phyloP scores from a whole-genome alignment of 129 eudicot species.

The Chrysanthemum lavandulifolium region DNA sequence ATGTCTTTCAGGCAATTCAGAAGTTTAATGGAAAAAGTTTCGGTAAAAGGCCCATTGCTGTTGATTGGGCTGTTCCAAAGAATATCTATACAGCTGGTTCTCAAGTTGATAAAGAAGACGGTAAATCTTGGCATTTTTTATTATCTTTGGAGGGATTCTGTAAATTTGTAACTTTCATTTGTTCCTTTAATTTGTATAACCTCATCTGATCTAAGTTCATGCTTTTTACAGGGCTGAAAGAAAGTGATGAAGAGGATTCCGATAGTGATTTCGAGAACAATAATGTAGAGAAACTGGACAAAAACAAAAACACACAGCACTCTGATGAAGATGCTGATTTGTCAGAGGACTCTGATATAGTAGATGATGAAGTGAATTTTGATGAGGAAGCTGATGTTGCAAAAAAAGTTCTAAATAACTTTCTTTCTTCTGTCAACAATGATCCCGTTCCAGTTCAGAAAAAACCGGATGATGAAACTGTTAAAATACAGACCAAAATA shows the following conservation, averaged over 20 bases:
- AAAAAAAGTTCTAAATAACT: conserved; percentile 62
- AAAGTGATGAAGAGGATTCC: conserved; percentile 48
- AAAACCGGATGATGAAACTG: conserved; percentile 34
- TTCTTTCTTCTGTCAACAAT: conserved; percentile 42
- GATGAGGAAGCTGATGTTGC: conserved; percentile 78
- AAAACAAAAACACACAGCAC: conserved; percentile 26
- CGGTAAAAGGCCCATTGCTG: conserved; percentile 83
- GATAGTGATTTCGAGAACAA: conserved; percentile 50
- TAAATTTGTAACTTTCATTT: background rate
- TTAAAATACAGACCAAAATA: conserved; percentile 19
- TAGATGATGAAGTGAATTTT: conserved; percentile 43
- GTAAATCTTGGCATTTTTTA: conserved; percentile 34
- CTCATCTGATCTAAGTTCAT: background rate
- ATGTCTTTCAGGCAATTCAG: conserved; percentile 64
- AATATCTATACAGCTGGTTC: conserved; percentile 63
- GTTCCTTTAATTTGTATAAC: background rate
- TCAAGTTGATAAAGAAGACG: conserved; percentile 45
- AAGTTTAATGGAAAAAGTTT: conserved; percentile 75
- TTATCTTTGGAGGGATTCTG: conserved; percentile 3
- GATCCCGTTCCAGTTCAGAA: conserved; percentile 21
- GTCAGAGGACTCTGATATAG: conserved; percentile 42
- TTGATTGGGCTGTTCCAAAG: conserved; percentile 97
- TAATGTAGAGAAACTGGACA: conserved; percentile 27
- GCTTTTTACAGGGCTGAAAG: conserved; percentile 46
- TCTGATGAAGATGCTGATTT: conserved; percentile 34